These are phyloP conservation scores for Russula dissimulans DNA, from an alignment of 768 basidiomycete species.

Conservation along the genomic window DNA sequence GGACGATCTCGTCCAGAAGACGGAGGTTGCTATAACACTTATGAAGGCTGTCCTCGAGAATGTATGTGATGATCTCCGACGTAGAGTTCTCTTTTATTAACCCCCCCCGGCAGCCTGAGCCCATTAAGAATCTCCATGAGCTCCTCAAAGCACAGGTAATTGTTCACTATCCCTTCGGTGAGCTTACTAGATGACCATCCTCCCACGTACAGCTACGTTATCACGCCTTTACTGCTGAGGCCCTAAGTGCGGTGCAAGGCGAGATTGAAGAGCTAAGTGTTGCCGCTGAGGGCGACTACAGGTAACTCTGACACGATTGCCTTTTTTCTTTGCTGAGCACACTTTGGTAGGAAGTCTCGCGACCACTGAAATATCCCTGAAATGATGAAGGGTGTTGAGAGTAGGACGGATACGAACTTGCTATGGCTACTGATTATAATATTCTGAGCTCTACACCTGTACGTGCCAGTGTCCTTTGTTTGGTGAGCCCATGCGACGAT, in stretches of 20 bases:
- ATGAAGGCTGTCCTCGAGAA: constrained; percentile 99
- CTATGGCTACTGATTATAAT: constrained; percentile 7
- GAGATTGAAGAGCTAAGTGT: constrained; percentile 91
- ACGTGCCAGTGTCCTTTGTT: constrained; percentile 13
- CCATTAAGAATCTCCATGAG: constrained; percentile 87
- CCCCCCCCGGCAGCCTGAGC: constrained; percentile 63
- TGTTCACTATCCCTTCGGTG: neutral
- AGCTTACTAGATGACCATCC: neutral
- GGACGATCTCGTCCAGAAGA: constrained; percentile 95
- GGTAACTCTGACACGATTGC: constrained; percentile 34
- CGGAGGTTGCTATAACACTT: constrained; percentile 90
- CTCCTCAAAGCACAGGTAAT: constrained; percentile 81
- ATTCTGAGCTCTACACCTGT: constrained; percentile 8
- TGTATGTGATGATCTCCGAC: constrained; percentile 38
- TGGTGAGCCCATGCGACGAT: constrained; percentile 2
- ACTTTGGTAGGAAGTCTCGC: constrained; percentile 65
- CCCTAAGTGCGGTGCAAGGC: constrained; percentile 72
- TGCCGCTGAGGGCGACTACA: constrained; percentile 92
- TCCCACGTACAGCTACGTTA: constrained; percentile 47
- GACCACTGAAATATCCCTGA: constrained; percentile 65
- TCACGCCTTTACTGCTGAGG: constrained; percentile 70
- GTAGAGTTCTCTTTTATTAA: neutral
- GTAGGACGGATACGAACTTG: constrained; percentile 6
- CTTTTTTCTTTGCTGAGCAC: neutral
- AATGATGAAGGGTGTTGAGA: constrained; percentile 6